Conservation (phyloP, 2,329 filamentous ascomycete genomes). For the Dothistroma septosporum region DNA sequence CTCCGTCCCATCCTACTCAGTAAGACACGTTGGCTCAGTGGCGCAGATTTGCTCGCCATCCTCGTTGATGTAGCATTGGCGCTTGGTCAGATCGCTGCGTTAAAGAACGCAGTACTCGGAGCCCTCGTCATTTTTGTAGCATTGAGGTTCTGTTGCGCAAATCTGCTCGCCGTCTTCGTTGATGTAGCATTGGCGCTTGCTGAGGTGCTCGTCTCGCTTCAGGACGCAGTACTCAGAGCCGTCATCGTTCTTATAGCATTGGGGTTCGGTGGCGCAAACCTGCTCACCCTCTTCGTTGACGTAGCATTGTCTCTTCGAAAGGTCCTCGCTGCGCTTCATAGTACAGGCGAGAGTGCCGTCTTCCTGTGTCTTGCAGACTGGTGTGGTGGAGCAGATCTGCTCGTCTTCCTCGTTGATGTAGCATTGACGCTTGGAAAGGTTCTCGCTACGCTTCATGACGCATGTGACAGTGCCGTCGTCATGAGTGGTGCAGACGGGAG, state of each 20-base stretch:
- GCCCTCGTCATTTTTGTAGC: slow-evolving; percentile 1
- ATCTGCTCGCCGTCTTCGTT: not conserved
- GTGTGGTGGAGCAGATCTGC: slow-evolving; percentile 3
- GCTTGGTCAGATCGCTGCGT: slow-evolving; percentile 4
- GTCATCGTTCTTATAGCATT: not conserved
- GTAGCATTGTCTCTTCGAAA: slow-evolving; percentile 1
- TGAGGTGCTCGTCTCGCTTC: not conserved
- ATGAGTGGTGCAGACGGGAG: slow-evolving; percentile 1
- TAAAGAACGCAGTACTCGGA: not conserved
- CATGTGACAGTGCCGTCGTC: slow-evolving; percentile 10
- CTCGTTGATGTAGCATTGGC: slow-evolving; percentile 6
- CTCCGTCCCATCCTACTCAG: not conserved
- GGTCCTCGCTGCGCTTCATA: not conserved
- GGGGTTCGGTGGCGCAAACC: not conserved
- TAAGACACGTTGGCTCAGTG: not conserved
- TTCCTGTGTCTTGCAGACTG: slow-evolving; percentile 3
- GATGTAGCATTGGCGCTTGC: slow-evolving; percentile 9
- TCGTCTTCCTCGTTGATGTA: not conserved
- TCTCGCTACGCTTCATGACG: not conserved
- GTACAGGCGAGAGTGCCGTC: slow-evolving; percentile 11
- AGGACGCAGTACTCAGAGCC: not conserved
- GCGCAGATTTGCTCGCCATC: not conserved
- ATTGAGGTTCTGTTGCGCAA: not conserved
- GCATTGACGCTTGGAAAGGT: slow-evolving; percentile 1
- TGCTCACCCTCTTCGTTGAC: not conserved